Evolutionary conservation across 2,329 filamentous ascomycete species (phyloP).

Genomic region (Fusarium sp.): DNA sequence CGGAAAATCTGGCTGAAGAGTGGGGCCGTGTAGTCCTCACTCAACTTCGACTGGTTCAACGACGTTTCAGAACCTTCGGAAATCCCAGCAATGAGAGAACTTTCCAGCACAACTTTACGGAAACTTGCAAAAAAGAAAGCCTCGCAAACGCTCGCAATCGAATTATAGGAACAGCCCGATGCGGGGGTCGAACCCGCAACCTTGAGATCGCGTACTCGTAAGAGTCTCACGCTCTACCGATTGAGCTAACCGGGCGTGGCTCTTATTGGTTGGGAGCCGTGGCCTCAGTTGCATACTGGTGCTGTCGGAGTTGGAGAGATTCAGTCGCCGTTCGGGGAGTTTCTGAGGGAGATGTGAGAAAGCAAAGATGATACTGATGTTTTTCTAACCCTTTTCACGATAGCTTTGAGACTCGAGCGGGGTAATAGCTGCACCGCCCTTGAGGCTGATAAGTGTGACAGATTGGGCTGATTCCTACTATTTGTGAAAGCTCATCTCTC

Average conservation of each 20-base stretch:
- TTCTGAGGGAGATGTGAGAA: neutral
- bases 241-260: conserved; percentile 49
- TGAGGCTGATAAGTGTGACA: conserved; percentile 5
- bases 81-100: neutral
- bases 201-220: conserved; percentile 60
- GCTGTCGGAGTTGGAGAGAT: neutral
- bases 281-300: neutral
- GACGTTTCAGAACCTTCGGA: neutral
- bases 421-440: conserved; percentile 1
- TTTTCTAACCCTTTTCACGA: neutral
- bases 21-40: neutral
- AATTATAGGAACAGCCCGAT: conserved; percentile 47
- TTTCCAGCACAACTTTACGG: neutral
- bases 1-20: conserved; percentile 23
- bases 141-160: conserved; percentile 24
- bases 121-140: conserved; percentile 10
- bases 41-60: neutral
- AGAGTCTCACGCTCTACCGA: conserved; percentile 75
- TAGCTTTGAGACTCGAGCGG: neutral
- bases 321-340: neutral
- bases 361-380: neutral
- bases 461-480: neutral
- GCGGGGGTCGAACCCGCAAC: conserved; percentile 64
- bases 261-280: conserved; percentile 17
- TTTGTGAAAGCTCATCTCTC: neutral